A percentile compares a stretch with the other conserved stretches of the same genome.
These are phyloP conservation scores for Candida caryicola DNA, from an alignment of 805 yeast species.

Conservation along the genomic window DNA sequence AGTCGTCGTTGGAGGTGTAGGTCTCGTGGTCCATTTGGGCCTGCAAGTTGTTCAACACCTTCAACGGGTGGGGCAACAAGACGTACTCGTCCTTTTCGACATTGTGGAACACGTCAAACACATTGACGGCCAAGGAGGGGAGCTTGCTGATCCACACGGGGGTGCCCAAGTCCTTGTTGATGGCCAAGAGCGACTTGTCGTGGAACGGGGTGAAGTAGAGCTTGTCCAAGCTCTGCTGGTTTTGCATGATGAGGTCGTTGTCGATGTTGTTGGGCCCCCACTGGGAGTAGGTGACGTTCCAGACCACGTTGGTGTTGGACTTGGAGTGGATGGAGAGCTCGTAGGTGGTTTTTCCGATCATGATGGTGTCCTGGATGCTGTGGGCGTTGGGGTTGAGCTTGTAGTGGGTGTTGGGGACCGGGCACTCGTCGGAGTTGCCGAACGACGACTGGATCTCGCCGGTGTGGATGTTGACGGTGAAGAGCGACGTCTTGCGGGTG, in stretches of 20 bases:
- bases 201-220: slow-evolving; percentile 81
- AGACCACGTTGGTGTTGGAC: slow-evolving; percentile 52
- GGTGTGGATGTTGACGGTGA: slow-evolving; percentile 65
- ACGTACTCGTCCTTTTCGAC: slow-evolving; percentile 35
- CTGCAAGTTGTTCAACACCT: slow-evolving; percentile 35
- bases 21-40: slow-evolving; percentile 16
- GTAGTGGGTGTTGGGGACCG: slow-evolving; percentile 30
- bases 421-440: slow-evolving; percentile 46
- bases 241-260: slow-evolving; percentile 48
- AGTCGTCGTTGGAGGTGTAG: slow-evolving; percentile 21
- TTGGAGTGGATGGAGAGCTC: slow-evolving; percentile 75
- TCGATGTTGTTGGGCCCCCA: slow-evolving; percentile 94
- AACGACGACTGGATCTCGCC: slow-evolving; percentile 72
- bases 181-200: slow-evolving; percentile 74
- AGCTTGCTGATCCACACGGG: slow-evolving; percentile 78
- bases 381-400: slow-evolving; percentile 7
- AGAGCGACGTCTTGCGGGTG: slow-evolving; percentile 68
- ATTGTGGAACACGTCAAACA: slow-evolving; percentile 67
- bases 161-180: slow-evolving; percentile 62
- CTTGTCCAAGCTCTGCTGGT: slow-evolving; percentile 60
- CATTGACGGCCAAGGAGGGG: slow-evolving; percentile 69
- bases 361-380: slow-evolving; percentile 40
- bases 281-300: slow-evolving; percentile 82
- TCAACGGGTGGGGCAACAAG: slow-evolving; percentile 68
- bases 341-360: slow-evolving; percentile 70